A percentile compares a stretch with the other conserved stretches of the same genome.
These are phyloP conservation scores for Trichoderma sp. DNA, from an alignment of 2,329 filamentous ascomycete genomes.

Conservation along the genomic window DNA sequence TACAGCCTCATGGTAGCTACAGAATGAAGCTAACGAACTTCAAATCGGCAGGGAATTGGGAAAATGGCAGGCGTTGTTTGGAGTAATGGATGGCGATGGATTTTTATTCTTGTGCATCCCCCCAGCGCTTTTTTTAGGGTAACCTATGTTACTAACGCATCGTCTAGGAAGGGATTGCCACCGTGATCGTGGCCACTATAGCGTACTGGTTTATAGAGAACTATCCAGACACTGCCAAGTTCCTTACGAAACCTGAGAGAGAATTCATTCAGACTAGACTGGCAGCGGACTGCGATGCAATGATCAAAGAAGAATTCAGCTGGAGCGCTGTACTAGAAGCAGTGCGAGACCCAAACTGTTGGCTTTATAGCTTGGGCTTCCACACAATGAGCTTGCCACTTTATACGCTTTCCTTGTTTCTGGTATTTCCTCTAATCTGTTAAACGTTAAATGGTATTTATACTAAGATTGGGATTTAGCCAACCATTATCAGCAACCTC, in stretches of 20 bases:
- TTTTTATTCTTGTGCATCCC: conserved; percentile 53
- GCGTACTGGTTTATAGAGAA: conserved; percentile 64
- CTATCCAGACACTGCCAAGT: conserved; percentile 58
- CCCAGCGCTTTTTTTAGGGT: conserved; percentile 19
- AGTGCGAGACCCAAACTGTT: conserved; percentile 65
- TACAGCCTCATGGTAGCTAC: not conserved
- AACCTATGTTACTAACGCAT: not conserved
- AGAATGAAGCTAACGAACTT: not conserved
- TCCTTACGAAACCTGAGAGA: conserved; percentile 54
- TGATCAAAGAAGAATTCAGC: conserved; percentile 63
- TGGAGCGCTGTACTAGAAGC: conserved; percentile 65
- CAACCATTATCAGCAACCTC: conserved; percentile 53
- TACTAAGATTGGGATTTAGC: conserved; percentile 23
- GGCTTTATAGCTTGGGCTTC: conserved; percentile 69
- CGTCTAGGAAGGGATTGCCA: conserved; percentile 51
- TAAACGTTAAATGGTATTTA: conserved; percentile 20
- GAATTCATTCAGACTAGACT: conserved; percentile 60
- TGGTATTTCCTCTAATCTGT: conserved; percentile 28
- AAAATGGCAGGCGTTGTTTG: conserved; percentile 52
- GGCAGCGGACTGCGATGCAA: conserved; percentile 66
- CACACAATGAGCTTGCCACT: conserved; percentile 68
- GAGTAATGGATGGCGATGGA: conserved; percentile 55
- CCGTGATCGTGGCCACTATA: conserved; percentile 48
- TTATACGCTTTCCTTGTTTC: conserved; percentile 54
- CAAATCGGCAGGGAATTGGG: conserved; percentile 46